Conservation (phyloP, 371 early-diverging fungal species). For the Mycotypha africana region DNA sequence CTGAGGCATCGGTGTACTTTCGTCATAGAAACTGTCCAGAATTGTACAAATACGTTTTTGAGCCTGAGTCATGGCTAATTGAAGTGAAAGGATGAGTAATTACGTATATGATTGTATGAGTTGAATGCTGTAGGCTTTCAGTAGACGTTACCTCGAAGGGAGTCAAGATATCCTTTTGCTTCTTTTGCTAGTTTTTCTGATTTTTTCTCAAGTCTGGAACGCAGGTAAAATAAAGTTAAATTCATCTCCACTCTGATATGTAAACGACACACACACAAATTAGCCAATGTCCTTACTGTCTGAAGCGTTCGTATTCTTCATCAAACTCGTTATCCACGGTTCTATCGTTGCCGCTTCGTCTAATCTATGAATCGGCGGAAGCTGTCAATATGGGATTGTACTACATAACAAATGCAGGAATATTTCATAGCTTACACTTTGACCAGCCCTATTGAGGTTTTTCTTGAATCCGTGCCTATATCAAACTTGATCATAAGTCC, state of each 20-base stretch:
- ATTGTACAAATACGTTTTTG: slow-evolving; percentile 80
- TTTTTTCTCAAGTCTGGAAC: slow-evolving; percentile 75
- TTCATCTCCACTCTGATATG: no score
- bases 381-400: not conserved
- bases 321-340: slow-evolving; percentile 86
- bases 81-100: not conserved
- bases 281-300: slow-evolving; percentile 45
- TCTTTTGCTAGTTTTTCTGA: slow-evolving; percentile 84
- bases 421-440: slow-evolving; percentile 53
- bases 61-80: slow-evolving; percentile 72
- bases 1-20: slow-evolving; percentile 35
- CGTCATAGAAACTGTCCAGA: slow-evolving; percentile 67
- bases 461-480: slow-evolving; percentile 83
- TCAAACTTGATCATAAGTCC: no score
- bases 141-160: slow-evolving; percentile 67
- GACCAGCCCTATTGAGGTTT: slow-evolving; percentile 78
- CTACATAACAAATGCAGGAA: not conserved
- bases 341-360: slow-evolving; percentile 68
- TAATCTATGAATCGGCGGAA: slow-evolving; percentile 38
- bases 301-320: slow-evolving; percentile 79
- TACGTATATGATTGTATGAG: not conserved
- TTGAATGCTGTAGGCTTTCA: not conserved
- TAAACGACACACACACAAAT: no score
- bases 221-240: no score
- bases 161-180: slow-evolving; percentile 89